Evolutionary conservation across 257 asterid species (phyloP).

Genomic region (Fraxinus quadrangulata): DNA sequence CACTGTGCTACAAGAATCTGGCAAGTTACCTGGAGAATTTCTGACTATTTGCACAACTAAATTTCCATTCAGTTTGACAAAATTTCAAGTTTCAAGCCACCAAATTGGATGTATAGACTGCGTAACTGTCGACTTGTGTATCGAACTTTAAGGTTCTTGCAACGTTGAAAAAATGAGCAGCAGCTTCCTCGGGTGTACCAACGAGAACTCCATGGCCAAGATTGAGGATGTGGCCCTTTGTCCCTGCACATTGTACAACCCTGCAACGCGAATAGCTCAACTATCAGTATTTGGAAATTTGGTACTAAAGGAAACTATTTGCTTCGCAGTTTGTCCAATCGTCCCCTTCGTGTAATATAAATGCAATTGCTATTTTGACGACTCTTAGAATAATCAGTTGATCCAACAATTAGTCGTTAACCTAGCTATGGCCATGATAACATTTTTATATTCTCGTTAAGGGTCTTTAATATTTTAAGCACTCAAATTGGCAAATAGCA

Average conservation of each 20-base stretch:
- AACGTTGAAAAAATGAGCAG: constrained; percentile 81
- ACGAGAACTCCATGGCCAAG: constrained; percentile 97
- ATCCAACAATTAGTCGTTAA: no score
- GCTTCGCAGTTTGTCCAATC: background rate
- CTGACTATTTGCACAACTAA: constrained; percentile 21
- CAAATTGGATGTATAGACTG: constrained; percentile 41
- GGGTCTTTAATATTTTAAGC: background rate
- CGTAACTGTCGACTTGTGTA: constrained; percentile 28
- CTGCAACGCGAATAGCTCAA: constrained; percentile 40
- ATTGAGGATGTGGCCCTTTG: constrained; percentile 82
- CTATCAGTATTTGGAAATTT: background rate
- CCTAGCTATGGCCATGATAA: no score
- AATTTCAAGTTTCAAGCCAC: constrained; percentile 42
- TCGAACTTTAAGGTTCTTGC: constrained; percentile 67
- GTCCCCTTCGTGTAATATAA: background rate
- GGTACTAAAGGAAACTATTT: background rate
- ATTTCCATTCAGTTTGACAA: constrained; percentile 14
- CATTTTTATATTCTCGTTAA: background rate
- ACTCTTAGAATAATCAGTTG: no score
- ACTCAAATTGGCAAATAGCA: background rate
- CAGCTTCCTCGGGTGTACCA: constrained; percentile 93
- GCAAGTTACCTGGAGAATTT: background rate
- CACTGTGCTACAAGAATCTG: background rate
- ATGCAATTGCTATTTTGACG: background rate
- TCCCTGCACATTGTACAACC: constrained; percentile 82